Evolutionary conservation across 176 grass and related monocot species (phyloP).

Genomic region (Eleusine indica): DNA sequence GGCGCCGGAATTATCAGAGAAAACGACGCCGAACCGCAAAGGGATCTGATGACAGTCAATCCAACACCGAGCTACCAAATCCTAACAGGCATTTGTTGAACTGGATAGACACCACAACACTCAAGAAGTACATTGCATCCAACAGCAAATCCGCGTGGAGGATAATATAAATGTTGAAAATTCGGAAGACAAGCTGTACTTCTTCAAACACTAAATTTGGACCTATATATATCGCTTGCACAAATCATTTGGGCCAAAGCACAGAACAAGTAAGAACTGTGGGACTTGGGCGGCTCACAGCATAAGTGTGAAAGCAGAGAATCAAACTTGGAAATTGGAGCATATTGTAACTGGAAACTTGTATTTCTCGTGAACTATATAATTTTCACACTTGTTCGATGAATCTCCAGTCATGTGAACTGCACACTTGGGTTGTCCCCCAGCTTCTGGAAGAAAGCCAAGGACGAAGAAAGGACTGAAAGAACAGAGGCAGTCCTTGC

Average conservation of each 20-base stretch:
- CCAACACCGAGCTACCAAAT: slow-evolving; percentile 35
- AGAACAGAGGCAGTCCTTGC: slow-evolving; percentile 27
- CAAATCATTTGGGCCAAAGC: neutral
- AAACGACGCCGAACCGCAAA: slow-evolving; percentile 12
- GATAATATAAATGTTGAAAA: neutral
- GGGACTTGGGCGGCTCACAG: neutral
- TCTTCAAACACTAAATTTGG: neutral
- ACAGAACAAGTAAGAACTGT: neutral
- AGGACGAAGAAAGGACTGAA: neutral
- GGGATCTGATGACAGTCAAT: slow-evolving; percentile 37
- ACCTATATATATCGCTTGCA: too few species aligned
- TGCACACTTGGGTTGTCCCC: slow-evolving; percentile 6
- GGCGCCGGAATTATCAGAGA: slow-evolving; percentile 30
- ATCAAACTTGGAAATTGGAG: neutral
- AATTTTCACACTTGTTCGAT: slow-evolving; percentile 39
- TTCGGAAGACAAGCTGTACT: neutral
- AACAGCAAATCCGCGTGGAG: neutral
- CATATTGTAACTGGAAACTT: neutral
- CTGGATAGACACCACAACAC: neutral
- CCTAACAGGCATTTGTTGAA: slow-evolving; percentile 19
- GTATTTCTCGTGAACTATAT: neutral
- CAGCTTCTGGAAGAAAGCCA: slow-evolving; percentile 40
- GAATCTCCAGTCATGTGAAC: slow-evolving; percentile 15
- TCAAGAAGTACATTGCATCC: neutral
- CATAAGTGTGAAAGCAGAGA: neutral